These are phyloP conservation scores for Flagelloscypha sp. DNA, from an alignment of 768 basidiomycete species.

Conservation along the genomic window DNA sequence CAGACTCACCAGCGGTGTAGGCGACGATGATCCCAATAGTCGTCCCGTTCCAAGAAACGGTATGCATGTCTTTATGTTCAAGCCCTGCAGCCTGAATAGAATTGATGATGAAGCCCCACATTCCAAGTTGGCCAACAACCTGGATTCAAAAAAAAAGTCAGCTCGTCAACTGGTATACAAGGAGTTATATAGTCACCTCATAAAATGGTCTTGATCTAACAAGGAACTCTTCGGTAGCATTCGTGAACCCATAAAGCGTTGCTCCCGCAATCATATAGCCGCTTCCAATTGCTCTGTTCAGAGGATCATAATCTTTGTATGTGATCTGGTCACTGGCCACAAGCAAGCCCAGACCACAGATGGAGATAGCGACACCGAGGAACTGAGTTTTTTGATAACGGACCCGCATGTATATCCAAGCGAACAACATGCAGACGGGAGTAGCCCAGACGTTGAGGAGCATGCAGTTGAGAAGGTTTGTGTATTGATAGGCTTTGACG, in stretches of 20 bases:
- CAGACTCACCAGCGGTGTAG: constrained; percentile 27
- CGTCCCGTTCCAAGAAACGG: constrained; percentile 63
- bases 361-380: constrained; percentile 63
- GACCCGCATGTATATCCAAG: constrained; percentile 75
- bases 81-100: constrained; percentile 69
- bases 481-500: constrained; percentile 81
- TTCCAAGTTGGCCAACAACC: constrained; percentile 80
- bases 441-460: constrained; percentile 94
- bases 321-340: constrained; percentile 75
- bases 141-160: constrained; percentile 12
- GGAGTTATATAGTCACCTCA: constrained; percentile 34
- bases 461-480: constrained; percentile 83
- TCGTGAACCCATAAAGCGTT: constrained; percentile 80
- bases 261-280: constrained; percentile 83
- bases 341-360: constrained; percentile 71
- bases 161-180: not conserved
- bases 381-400: constrained; percentile 81
- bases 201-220: constrained; percentile 74
- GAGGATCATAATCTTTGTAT: constrained; percentile 62
- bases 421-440: constrained; percentile 77
- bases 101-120: constrained; percentile 78
- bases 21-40: constrained; percentile 44
- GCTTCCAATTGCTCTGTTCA: constrained; percentile 67
- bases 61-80: constrained; percentile 60
- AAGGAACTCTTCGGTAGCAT: constrained; percentile 84